Evolutionary conservation across 108 stramenopile genomes (phyloP), one percentile per base, ranked within the genome.

Genomic region (Pseudonitzschia multistriata): DNA sequence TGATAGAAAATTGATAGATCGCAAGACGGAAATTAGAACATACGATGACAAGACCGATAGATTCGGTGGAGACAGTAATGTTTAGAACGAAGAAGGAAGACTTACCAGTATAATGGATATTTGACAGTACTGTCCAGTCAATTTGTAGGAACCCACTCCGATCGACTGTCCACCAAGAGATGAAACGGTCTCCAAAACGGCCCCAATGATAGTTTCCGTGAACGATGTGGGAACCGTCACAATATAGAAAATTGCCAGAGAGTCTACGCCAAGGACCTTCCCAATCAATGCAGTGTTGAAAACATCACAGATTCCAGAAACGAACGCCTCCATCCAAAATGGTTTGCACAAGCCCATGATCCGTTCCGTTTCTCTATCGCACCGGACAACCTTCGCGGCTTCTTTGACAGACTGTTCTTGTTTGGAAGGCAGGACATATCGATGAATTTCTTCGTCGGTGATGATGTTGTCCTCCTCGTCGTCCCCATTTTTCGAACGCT

Each of bases 61-160:
- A 52, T 52, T 52, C 13, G 40, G 40, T 42, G 13, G 10, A 42
- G 13, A 7, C 40, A 42, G 13, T 10, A 13, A 7, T 10, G 40
- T 42, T 10, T 13, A 42, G 10, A 42, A 13, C 40, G 40, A 13
- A 42, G 13, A 42, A 42, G 13, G 13, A 42, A 22, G 19, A 33
- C 57, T 59, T 59, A 59, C 57, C 57, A 59, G 19, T 33, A 59
- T 35, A 3, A 59, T 59, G 19, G 33, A 35, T 17, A 59, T 59
- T 35, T 59, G 57, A 59, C 57, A 59, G 34, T 59, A 59, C n/a
- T 59, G 57, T 59, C 57, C 57, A 34, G 57, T 33, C n/a, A 59
- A n/a, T 59, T 59, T 59, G 34, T 59, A 59, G 33, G 57, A 59
- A 30, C 57, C 57, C 29, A 59, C 57, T 35, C 57, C 57, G 17